These are phyloP conservation scores for Tribonema minus DNA, from an alignment of 108 stramenopile species.

Conservation along the genomic window DNA sequence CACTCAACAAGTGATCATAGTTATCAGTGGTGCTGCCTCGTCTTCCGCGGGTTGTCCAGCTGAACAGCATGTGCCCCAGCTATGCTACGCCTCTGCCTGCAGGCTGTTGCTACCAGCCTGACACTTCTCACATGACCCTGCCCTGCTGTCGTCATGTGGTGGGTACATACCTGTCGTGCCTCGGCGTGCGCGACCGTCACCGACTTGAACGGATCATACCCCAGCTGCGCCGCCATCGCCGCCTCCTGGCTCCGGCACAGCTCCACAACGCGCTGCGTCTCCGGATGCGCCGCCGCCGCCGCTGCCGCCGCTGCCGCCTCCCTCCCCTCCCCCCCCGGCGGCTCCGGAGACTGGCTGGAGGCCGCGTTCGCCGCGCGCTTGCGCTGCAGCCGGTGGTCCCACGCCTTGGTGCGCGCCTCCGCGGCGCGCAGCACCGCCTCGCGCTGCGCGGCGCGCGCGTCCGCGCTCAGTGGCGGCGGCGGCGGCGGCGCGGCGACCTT, in stretches of 20 bases:
- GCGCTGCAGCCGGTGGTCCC: conserved; percentile 33
- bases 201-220: conserved; percentile 31
- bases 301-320: background rate
- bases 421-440: conserved; percentile 35
- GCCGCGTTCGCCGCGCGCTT: background rate
- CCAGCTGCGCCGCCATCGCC: conserved; percentile 8
- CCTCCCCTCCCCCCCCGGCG: background rate
- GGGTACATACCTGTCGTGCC: no score
- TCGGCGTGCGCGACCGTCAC: conserved; percentile 16
- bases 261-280: conserved; percentile 28
- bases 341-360: background rate
- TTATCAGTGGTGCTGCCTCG: background rate
- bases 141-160: no score
- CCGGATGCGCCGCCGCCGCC: background rate
- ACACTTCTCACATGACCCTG: no score
- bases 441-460: conserved; percentile 8
- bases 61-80: background rate
- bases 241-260: conserved; percentile 23
- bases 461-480: conserved; percentile 28
- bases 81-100: no score
- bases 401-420: conserved; percentile 24
- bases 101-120: no score
- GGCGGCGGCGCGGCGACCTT: background rate
- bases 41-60: background rate
- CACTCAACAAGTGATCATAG: no score